Conservation (phyloP, 2,329 filamentous ascomycete genomes). For the Xenosphaeropsis pyriputrescens region DNA sequence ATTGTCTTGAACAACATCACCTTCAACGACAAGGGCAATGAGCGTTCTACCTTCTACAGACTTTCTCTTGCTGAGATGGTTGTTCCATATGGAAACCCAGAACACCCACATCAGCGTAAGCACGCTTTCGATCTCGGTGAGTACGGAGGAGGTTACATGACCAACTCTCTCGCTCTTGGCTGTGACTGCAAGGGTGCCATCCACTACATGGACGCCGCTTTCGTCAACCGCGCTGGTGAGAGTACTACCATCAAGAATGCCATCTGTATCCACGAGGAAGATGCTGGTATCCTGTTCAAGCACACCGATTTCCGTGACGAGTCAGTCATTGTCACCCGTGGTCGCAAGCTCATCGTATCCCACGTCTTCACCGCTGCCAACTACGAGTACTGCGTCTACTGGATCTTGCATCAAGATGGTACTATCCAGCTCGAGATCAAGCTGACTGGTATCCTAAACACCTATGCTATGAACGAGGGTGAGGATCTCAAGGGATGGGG, state of each 20-base stretch:
- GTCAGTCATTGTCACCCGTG: conserved; percentile 72
- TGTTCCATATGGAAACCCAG: conserved; percentile 74
- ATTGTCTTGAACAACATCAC: conserved; percentile 83
- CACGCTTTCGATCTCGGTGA: conserved; percentile 72
- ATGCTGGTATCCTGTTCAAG: conserved; percentile 84
- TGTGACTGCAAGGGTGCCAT: conserved; percentile 86
- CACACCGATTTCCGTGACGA: conserved; percentile 89
- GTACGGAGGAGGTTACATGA: conserved; percentile 74
- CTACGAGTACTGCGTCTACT: conserved; percentile 83
- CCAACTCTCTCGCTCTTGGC: conserved; percentile 60
- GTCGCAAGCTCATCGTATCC: conserved; percentile 72
- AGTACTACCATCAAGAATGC: conserved; percentile 79
- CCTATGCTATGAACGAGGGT: conserved; percentile 64
- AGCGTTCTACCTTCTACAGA: conserved; percentile 74
- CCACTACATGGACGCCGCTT: conserved; percentile 79
- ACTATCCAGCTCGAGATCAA: conserved; percentile 87
- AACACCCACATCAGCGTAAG: conserved; percentile 67
- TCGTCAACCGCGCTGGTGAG: conserved; percentile 65
- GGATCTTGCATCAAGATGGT: conserved; percentile 86
- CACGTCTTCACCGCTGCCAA: conserved; percentile 93
- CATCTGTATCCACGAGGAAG: conserved; percentile 91
- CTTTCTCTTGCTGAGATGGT: conserved; percentile 90
- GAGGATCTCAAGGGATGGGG: conserved; percentile 82
- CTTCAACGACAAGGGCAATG: conserved; percentile 69
- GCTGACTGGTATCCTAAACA: conserved; percentile 86